These are phyloP conservation scores for Phascolomyces articulosus DNA, from an alignment of 371 early-diverging fungal species.

Conservation along the genomic window DNA sequence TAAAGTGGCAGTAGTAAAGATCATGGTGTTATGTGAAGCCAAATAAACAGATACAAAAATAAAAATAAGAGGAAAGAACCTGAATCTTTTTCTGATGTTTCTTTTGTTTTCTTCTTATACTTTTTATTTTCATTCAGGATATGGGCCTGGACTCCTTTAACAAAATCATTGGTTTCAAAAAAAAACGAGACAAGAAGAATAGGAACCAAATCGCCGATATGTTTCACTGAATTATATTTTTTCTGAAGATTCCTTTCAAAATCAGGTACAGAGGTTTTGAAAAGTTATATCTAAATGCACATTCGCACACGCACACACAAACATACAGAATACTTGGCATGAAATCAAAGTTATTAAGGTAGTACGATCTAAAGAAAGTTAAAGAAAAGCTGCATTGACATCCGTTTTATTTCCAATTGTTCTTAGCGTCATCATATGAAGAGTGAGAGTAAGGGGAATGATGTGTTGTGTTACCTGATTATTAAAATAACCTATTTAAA, in stretches of 20 bases:
- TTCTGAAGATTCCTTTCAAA: neutral
- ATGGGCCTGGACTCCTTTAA: neutral
- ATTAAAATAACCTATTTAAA: neutral
- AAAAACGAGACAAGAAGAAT: neutral
- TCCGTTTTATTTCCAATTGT: neutral
- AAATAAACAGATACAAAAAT: too few species aligned
- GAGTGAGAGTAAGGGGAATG: too few species aligned
- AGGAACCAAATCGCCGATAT: too few species aligned
- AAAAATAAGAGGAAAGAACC: too few species aligned
- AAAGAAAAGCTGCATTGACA: neutral
- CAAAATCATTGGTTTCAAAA: neutral
- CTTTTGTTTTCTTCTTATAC: neutral
- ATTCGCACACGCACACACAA: too few species aligned
- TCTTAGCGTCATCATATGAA: neutral
- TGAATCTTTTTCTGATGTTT: too few species aligned
- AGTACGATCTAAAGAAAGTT: neutral
- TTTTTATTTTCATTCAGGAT: neutral
- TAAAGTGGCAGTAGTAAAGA: neutral
- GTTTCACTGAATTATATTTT: too few species aligned
- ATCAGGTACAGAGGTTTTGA: too few species aligned
- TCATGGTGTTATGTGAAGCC: neutral
- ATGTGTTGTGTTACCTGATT: neutral
- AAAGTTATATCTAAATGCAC: too few species aligned
- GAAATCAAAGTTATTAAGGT: neutral
- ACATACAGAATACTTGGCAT: neutral